phyloP scores from a whole-genome alignment of 495 filamentous ascomycete species.

The Darksidea phi region DNA sequence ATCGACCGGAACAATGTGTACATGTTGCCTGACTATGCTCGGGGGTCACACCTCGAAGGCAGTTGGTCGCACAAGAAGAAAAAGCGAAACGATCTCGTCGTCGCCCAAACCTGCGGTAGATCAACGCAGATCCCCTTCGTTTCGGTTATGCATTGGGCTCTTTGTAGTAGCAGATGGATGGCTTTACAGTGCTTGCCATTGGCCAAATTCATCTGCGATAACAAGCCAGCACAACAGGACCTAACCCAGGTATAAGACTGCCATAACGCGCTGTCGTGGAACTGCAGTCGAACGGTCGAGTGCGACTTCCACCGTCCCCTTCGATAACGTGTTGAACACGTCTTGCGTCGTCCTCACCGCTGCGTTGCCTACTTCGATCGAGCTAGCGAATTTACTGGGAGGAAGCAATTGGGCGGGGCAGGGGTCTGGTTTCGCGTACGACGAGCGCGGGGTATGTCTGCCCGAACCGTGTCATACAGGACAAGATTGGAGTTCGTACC shows the following conservation, averaged over 20 bases:
- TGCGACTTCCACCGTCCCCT: background rate
- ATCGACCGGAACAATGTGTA: no score
- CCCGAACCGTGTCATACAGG: slow-evolving; percentile 24
- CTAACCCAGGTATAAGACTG: background rate
- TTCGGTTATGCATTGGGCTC: background rate
- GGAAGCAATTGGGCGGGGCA: slow-evolving; percentile 9
- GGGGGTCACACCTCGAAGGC: no score
- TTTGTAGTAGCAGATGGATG: background rate
- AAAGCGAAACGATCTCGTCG: no score
- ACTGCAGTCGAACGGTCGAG: background rate
- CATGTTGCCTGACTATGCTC: no score
- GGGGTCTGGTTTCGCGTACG: background rate
- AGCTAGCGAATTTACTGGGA: background rate
- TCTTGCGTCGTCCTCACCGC: slow-evolving; percentile 8
- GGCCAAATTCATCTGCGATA: background rate
- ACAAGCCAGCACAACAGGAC: background rate
- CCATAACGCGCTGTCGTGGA: background rate
- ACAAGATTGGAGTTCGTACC: slow-evolving; percentile 12
- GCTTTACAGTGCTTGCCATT: background rate
- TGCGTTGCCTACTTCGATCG: slow-evolving; percentile 12
- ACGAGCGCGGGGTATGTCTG: slow-evolving; percentile 25
- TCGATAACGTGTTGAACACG: background rate
- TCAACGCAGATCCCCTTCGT: background rate
- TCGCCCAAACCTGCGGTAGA: no score
- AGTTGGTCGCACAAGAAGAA: no score